These are phyloP conservation scores for Euphorbia schlechtendalii DNA, from an alignment of 441 rosid genomes.

Conservation along the genomic window DNA sequence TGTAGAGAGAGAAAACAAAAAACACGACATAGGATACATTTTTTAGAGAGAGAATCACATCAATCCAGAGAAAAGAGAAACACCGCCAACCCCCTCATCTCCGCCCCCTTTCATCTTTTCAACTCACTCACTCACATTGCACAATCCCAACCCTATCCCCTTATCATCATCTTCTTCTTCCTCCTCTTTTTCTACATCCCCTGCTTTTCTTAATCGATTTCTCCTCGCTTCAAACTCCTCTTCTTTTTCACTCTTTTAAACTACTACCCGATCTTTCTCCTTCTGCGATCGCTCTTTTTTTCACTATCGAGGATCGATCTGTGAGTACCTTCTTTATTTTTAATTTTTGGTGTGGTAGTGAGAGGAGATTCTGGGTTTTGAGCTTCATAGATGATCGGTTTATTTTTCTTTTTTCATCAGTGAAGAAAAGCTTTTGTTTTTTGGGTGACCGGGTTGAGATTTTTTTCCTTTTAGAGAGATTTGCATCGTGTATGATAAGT, in stretches of 20 bases:
- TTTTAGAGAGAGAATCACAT: constrained; percentile 16
- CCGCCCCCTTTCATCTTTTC: not conserved
- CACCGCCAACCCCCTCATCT: constrained; percentile 10
- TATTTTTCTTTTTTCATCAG: not conserved
- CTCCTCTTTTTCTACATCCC: not conserved
- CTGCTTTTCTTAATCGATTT: not conserved
- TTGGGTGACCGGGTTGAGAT: constrained; percentile 26
- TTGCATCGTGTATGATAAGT: constrained; percentile 6
- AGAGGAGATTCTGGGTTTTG: constrained; percentile 1
- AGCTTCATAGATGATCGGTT: constrained; percentile 26
- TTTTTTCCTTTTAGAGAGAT: constrained; percentile 16
- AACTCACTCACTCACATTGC: constrained; percentile 10
- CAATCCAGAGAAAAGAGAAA: not conserved
- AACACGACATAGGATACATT: not conserved
- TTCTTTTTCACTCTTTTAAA: constrained; percentile 4
- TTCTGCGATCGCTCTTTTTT: constrained; percentile 19
- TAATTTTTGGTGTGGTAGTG: constrained; percentile 1
- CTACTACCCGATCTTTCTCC: constrained; percentile 14
- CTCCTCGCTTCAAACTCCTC: not conserved
- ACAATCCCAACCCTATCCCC: not conserved
- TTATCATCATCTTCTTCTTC: not conserved
- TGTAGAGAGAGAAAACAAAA: constrained; percentile 7
- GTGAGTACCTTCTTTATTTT: constrained; percentile 20
- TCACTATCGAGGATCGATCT: constrained; percentile 30
- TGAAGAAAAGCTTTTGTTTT: not conserved